A percentile compares a stretch with the other conserved stretches of the same genome.
Evolutionary conservation across 2,329 filamentous ascomycete species (phyloP).

Genomic region (Diplodia sapinea): DNA sequence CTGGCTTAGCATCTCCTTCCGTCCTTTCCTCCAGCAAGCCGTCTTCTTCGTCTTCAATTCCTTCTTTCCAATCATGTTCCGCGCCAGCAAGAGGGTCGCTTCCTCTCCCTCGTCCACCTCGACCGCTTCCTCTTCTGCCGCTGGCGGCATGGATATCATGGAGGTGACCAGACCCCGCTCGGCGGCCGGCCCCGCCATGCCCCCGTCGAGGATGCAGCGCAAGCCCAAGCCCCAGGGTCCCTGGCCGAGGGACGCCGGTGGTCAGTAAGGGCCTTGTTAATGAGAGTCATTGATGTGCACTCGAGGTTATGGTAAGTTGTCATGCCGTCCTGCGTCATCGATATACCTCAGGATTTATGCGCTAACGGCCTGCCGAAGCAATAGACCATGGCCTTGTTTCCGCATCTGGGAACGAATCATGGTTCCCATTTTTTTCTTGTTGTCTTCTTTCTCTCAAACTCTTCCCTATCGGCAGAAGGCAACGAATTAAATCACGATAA

Average conservation of each 20-base stretch:
- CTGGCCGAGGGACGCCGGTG: slow-evolving; percentile 22
- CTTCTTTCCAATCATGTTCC: slow-evolving; percentile 27
- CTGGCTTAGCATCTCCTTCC: slow-evolving; percentile 24
- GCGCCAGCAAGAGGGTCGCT: slow-evolving; percentile 10
- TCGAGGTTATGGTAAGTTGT: neutral
- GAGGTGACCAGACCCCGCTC: slow-evolving; percentile 9
- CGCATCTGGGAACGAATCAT: neutral
- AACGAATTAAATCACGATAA: slow-evolving; percentile 2
- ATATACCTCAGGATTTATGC: neutral
- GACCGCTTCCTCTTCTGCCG: slow-evolving; percentile 2
- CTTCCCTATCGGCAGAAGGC: neutral
- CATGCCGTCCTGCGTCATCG: neutral
- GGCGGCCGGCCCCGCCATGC: neutral
- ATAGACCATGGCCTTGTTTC: neutral
- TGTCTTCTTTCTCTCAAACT: neutral
- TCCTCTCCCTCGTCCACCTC: neutral
- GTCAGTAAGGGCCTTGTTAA: slow-evolving; percentile 1
- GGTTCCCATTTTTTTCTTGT: neutral
- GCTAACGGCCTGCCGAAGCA: neutral
- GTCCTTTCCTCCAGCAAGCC: slow-evolving; percentile 18
- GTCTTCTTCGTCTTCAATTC: slow-evolving; percentile 24
- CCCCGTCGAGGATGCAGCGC: slow-evolving; percentile 3
- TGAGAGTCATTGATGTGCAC: neutral
- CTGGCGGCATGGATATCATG: slow-evolving; percentile 21
- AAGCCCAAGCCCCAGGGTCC: slow-evolving; percentile 22